Evolutionary conservation across 139 green algal genomes (phyloP).

Genomic region (Tetratostichococcus sp.): DNA sequence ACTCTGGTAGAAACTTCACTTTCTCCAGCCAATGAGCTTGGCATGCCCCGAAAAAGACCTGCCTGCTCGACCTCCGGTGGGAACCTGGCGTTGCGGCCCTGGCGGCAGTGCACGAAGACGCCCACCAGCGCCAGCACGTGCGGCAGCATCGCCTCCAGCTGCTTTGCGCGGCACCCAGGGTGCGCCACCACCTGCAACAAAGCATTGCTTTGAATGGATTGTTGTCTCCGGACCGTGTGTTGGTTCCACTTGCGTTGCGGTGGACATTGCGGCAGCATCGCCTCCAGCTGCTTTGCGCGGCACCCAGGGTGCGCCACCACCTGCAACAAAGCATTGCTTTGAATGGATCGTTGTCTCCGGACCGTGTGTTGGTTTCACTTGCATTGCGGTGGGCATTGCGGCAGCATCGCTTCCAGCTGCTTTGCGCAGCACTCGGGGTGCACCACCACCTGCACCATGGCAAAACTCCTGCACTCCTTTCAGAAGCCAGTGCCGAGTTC

Average conservation of each 20-base stretch:
- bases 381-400: no score
- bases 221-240: no score
- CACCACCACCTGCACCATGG: not conserved
- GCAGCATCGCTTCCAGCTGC: not conserved
- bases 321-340: not conserved
- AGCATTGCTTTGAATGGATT: not conserved
- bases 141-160: not conserved
- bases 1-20: no score
- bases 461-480: not conserved
- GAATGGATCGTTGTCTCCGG: no score
- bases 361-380: no score
- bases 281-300: not conserved
- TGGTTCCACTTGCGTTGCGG: no score
- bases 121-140: not conserved
- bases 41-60: not conserved
- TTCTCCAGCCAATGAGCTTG: no score
- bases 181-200: not conserved
- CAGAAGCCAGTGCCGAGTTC: no score
- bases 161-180: not conserved
- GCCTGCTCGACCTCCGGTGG: not conserved
- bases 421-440: not conserved
- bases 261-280: not conserved
- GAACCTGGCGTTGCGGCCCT: not conserved
- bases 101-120: not conserved
- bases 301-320: not conserved